Percentiles rank a stretch among this genome's conserved stretches.
Conservation (phyloP, 805 yeast genomes). For the Metschnikowia shivogae region DNA sequence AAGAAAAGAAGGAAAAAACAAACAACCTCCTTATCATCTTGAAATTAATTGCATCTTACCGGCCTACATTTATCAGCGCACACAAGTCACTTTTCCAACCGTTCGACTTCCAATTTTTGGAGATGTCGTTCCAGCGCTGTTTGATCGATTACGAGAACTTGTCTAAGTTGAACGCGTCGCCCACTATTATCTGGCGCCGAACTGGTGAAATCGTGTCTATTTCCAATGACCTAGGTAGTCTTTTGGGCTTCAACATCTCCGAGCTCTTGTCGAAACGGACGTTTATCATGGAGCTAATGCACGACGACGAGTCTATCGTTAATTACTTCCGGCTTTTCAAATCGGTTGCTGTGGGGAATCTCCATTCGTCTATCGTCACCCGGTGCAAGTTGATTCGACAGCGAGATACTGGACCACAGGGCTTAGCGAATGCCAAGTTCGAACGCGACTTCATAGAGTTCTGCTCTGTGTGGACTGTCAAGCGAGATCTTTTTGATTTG, state of each 20-base stretch:
- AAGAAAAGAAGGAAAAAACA: slow-evolving; percentile 29
- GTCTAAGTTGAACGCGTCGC: slow-evolving; percentile 57
- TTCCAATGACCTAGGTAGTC: slow-evolving; percentile 66
- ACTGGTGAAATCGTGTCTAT: slow-evolving; percentile 82
- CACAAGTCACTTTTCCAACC: slow-evolving; percentile 65
- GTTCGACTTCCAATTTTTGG: slow-evolving; percentile 56
- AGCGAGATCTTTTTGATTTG: slow-evolving; percentile 76
- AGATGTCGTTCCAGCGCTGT: slow-evolving; percentile 43
- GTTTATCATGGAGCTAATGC: slow-evolving; percentile 75
- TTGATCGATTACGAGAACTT: slow-evolving; percentile 43
- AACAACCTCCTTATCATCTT: slow-evolving; percentile 40
- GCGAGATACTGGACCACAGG: slow-evolving; percentile 11
- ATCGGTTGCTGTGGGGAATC: slow-evolving; percentile 64
- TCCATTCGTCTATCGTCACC: slow-evolving; percentile 49
- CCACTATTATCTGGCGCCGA: slow-evolving; percentile 81
- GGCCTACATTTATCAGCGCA: slow-evolving; percentile 76
- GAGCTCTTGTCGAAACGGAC: slow-evolving; percentile 55
- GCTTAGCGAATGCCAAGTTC: slow-evolving; percentile 18
- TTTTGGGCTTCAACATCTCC: slow-evolving; percentile 60
- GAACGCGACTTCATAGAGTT: slow-evolving; percentile 46
- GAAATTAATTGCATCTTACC: slow-evolving; percentile 57
- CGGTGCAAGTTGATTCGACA: slow-evolving; percentile 45
- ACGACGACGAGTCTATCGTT: slow-evolving; percentile 67
- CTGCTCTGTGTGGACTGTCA: slow-evolving; percentile 82
- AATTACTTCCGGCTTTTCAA: slow-evolving; percentile 71